Evolutionary conservation across 1,284 basidiomycete genomes (phyloP), one percentile per base, ranked within the genome.

Genomic region (Austroboletus rostrupii): DNA sequence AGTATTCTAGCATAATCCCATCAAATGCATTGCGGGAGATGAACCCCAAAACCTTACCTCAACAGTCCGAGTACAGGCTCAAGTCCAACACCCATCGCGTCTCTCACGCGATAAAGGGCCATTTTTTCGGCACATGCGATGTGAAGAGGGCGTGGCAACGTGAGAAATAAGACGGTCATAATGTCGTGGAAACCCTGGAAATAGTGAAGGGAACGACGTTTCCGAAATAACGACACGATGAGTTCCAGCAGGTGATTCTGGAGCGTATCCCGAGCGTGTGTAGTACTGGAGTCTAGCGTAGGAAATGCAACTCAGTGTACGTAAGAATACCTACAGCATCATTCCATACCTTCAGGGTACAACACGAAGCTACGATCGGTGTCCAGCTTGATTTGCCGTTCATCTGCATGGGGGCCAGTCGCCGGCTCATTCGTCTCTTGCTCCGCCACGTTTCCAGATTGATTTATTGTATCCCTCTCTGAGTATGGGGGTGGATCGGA

Each of bases 131-230:
- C 75, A 55, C 80, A 81, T 17, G 69, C 70, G 20, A 88, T 61
- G 53, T 82, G 79, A 21, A 81, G 53, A 36, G 81, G 77, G 28
- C 67, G 62, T 2, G 85, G 85, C 9, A 94, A 73, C 0, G 92
- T 94, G 26, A 97, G 76, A 58, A 90, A 88, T 1, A 97, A 57
- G 12, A 97, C 90, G 0, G 90, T 87, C 29, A 92, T 76, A 42
- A 97, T 91, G 64, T 97, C 94, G 65, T 97, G 94, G 65, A 92
- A 96, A 37, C 94, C 94, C 83, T 96, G 92, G 59, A 94, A 97
- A 69, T 97, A 97, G 62, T 77, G 80, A 35, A 97, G 71, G 35
- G 74, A 77, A 7, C 85, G 85, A 51, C 87, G 79, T 60, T 77
- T 80, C 21, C 90, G 79, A 59, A 97, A 87, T 3, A 94, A 66